phyloP scores from a whole-genome alignment of 1,139 yeast genomes.

The Pichiaceae sp. region DNA sequence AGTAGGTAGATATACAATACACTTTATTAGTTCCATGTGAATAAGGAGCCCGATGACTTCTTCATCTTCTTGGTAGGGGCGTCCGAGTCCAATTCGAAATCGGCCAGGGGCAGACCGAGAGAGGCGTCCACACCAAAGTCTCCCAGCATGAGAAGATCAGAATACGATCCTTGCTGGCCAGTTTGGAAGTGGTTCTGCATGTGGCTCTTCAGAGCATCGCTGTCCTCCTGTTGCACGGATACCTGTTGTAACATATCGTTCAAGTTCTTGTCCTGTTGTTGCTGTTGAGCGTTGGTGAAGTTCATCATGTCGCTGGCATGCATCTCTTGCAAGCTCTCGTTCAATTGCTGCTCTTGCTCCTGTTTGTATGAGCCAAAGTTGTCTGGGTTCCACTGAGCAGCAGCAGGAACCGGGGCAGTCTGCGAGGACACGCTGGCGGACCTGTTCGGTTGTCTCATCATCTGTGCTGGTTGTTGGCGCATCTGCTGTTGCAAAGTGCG shows the following conservation, averaged over 20 bases:
- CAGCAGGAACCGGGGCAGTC: background rate
- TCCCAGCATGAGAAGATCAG: constrained; percentile 30
- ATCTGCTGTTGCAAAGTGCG: constrained; percentile 14
- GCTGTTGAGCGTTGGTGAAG: background rate
- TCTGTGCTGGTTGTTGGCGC: constrained; percentile 8
- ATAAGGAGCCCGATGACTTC: background rate
- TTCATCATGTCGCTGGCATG: constrained; percentile 1
- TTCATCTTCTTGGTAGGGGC: constrained; percentile 4
- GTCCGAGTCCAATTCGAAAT: constrained; percentile 28
- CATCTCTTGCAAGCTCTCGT: constrained; percentile 2
- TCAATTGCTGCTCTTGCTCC: constrained; percentile 3
- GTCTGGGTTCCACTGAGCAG: constrained; percentile 12
- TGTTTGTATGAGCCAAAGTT: constrained; percentile 10
- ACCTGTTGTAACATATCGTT: constrained; percentile 7
- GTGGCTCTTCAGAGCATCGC: background rate
- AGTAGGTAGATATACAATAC: background rate
- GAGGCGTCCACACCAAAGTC: constrained; percentile 69
- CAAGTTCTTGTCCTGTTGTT: constrained; percentile 8
- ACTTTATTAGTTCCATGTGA: constrained; percentile 1
- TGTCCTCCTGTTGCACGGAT: background rate
- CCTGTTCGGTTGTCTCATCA: background rate
- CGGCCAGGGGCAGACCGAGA: constrained; percentile 50
- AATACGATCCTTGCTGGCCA: constrained; percentile 17
- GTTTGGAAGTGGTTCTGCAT: constrained; percentile 1
- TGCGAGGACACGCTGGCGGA: background rate